A percentile compares a stretch with the other conserved stretches of the same genome.
Evolutionary conservation across 1,284 basidiomycete genomes (phyloP).

Genomic region (Pholiota adiposa): DNA sequence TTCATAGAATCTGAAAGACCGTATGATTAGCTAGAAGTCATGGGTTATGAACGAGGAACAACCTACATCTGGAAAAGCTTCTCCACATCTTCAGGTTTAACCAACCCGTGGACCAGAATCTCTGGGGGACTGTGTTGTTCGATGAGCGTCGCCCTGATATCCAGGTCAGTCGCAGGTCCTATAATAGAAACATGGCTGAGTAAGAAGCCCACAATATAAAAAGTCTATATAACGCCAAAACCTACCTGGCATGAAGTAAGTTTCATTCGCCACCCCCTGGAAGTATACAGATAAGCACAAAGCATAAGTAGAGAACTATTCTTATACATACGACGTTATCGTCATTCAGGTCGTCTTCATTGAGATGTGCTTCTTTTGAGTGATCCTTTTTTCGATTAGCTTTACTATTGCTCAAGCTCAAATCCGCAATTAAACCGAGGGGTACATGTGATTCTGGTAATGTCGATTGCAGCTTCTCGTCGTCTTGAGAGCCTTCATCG

Average conservation of each 20-base stretch:
- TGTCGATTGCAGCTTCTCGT: slow-evolving; percentile 49
- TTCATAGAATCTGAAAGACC: slow-evolving; percentile 64
- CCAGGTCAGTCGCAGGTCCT: slow-evolving; percentile 75
- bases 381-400: slow-evolving; percentile 45
- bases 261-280: slow-evolving; percentile 78
- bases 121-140: slow-evolving; percentile 83
- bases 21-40: slow-evolving; percentile 18
- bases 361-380: slow-evolving; percentile 37
- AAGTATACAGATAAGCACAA: neutral
- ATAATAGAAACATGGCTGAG: slow-evolving; percentile 13
- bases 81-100: slow-evolving; percentile 81
- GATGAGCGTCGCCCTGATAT: slow-evolving; percentile 72
- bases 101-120: slow-evolving; percentile 80
- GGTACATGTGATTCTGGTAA: slow-evolving; percentile 73
- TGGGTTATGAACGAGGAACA: neutral
- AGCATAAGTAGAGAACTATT: neutral
- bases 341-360: slow-evolving; percentile 56
- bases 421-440: slow-evolving; percentile 71
- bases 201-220: neutral
- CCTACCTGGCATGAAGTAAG: slow-evolving; percentile 79
- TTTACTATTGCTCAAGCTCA: slow-evolving; percentile 62
- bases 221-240: slow-evolving; percentile 7
- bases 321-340: slow-evolving; percentile 61
- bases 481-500: slow-evolving; percentile 36
- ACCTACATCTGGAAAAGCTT: slow-evolving; percentile 83